Evolutionary conservation across 768 basidiomycete species (phyloP).

Genomic region (Xerocomus brunneocitrinus): DNA sequence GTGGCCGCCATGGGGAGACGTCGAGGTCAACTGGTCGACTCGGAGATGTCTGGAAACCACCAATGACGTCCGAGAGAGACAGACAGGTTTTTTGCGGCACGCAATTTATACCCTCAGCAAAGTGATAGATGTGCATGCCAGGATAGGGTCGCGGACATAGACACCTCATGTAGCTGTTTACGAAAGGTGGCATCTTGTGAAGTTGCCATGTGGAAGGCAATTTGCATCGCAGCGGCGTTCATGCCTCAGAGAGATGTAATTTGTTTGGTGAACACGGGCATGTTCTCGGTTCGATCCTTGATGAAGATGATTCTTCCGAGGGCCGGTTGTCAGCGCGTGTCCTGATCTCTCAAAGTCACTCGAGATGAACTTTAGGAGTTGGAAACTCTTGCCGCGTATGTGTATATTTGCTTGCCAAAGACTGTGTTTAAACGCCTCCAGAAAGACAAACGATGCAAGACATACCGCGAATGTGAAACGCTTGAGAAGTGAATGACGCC

Average conservation of each 20-base stretch:
- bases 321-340: neutral
- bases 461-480: constrained; percentile 4
- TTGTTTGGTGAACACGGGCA: neutral
- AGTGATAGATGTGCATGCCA: neutral
- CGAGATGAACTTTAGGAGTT: neutral
- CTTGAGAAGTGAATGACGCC: neutral
- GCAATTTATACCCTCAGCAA: constrained; percentile 1
- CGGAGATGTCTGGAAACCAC: neutral
- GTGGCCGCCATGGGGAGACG: constrained; percentile 1
- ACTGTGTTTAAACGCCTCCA: neutral
- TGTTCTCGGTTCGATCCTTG: neutral
- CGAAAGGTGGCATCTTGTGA: neutral
- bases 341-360: neutral
- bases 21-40: neutral
- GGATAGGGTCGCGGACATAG: neutral
- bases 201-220: neutral
- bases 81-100: neutral
- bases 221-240: neutral
- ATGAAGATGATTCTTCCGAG: neutral
- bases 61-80: neutral
- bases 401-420: neutral
- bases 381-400: neutral
- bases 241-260: neutral
- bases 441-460: neutral
- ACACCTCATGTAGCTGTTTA: neutral